Evolutionary conservation across 2,329 filamentous ascomycete species (phyloP), one percentile per base, ranked within the genome.

Genomic region (Pestalotiopsis sp.): DNA sequence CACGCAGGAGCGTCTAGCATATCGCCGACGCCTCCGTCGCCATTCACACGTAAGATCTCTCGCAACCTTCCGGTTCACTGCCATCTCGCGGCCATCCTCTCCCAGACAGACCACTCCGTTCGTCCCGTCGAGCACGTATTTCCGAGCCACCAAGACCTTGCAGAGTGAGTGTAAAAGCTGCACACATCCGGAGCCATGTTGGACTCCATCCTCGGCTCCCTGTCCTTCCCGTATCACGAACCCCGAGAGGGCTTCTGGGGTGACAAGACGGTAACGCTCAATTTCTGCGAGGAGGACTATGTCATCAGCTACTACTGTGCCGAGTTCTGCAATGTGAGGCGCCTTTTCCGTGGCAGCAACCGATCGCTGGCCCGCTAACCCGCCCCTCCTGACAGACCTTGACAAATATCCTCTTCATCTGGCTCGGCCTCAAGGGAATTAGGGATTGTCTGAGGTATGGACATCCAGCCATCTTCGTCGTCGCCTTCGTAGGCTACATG

Each of bases 321-420:
- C 44, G 92, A 94, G 76, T 89, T 94, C 59, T 87, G 94, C 76
- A 95, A 91, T 76, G 81, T 82, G 70, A 71, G 77, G 35, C 44
- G 55, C 68, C 58, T 65, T 17, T 38, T 4, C 57, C 48, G 52
- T 35, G 13, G 17, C 58, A 3, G n/a, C 58, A 60, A 26, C 7
- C 26, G 9, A 60, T 14, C 58, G 5, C 26, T 11, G 11, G 9
- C 11, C 35, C 20, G 65, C 62, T 48, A 20, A 64, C 35, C 40
- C 71, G 71, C 70, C 64, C 79, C 71, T 70, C 78, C 22, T 68
- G 81, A 20, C 17, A 92, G 80, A 92, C 93, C 3, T 74, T 94
- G 39, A 97, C 94, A 40, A 97, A 97, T 78, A 78, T 92, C 3
- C 82, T 96, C 26, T 97, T 97, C 79, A 84, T 97, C 73, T 92